phyloP scores from a whole-genome alignment of 352 stramenopile species.

The Globisporangium acanthophoron region DNA sequence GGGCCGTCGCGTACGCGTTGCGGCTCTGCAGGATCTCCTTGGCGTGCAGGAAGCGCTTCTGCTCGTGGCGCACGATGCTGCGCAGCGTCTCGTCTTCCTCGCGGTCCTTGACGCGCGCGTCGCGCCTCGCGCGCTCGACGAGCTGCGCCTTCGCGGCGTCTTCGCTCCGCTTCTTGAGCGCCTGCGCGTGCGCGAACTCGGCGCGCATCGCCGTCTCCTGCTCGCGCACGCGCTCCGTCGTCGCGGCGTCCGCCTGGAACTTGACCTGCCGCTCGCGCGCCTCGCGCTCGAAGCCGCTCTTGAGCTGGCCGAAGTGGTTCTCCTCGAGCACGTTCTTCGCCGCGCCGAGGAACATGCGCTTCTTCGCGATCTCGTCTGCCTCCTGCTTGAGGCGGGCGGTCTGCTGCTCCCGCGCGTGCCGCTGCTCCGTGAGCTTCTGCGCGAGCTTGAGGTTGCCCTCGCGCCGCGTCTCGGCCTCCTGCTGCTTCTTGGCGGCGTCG shows the following conservation, averaged over 20 bases:
- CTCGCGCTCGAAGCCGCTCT: conserved; percentile 51
- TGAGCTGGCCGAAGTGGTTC: conserved; percentile 66
- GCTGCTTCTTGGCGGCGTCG: conserved; percentile 39
- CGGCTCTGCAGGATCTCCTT: conserved; percentile 51
- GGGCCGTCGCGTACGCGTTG: conserved; percentile 61
- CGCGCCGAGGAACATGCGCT: conserved; percentile 79
- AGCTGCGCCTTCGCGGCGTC: conserved; percentile 18
- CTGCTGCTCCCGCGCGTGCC: conserved; percentile 39
- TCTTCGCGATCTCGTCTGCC: conserved; percentile 61
- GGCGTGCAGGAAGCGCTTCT: conserved; percentile 45
- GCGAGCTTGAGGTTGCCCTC: conserved; percentile 73
- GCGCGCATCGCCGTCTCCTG: conserved; percentile 35
- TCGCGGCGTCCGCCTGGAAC: conserved; percentile 35
- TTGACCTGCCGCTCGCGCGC: conserved; percentile 42
- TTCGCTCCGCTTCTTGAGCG: conserved; percentile 19
- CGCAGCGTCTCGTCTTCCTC: conserved; percentile 62
- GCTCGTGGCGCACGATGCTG: conserved; percentile 55
- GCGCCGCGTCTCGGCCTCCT: conserved; percentile 49
- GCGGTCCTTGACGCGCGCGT: conserved; percentile 28
- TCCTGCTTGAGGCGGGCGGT: conserved; percentile 45
- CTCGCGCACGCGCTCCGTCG: conserved; percentile 36
- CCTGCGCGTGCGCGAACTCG: conserved; percentile 22
- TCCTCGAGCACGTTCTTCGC: conserved; percentile 82
- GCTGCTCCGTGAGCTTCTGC: conserved; percentile 62
- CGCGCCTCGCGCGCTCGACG: conserved; percentile 28